Base-by-base conservation (phyloP, 257 asterid species). In the Solanum pimpinellifolium region DNA sequence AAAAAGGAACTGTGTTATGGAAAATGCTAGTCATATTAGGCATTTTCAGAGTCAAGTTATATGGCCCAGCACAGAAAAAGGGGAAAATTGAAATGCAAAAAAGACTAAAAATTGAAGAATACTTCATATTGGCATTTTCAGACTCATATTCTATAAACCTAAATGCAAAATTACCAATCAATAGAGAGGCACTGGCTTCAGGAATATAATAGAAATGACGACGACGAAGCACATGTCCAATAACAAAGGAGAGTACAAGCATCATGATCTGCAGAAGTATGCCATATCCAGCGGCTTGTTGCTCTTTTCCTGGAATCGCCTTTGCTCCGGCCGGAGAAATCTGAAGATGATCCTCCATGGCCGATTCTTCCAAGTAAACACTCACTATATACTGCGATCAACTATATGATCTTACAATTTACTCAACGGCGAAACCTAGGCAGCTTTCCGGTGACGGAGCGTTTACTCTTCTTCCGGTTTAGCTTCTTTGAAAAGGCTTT, bases 101-200 rank as follows among this genome's bases (percentile, higher is more conserved):
- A 59, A 33, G 13, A 83, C 41, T 15, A 74, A 21, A 11, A 83
- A 83, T 56, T 15, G 86, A 52, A 9, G 4, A 66, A 66, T 25
- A 66, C 74, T 27, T 70, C 42, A 21, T 11, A 75, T n/a, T 76
- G 21, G 83, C 83, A 41, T 41, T 41, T 76, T 74, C 11, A 13
- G 56, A 76, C 65, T 56, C 65, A 18, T n/a, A 7, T 56, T 12
- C 14, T 7, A 41, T 35, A 73, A 56, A 72, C 42, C 7, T 72
- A 72, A 72, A 35, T 11, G 27, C 27, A 33, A 37, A 74, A 21
- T 35, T 86, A 96, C 99, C 99, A 87, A 97, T 97, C 91, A 97
- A 90, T 73, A 97, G 99, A n/a, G 99, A 97, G 83, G 99, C 99
- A 87, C 99, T 97, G 25, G 99, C 99, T 92, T 97, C 99, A 21